Base-by-base conservation (phyloP, 2,329 filamentous ascomycete species). In the Venturia asperata region DNA sequence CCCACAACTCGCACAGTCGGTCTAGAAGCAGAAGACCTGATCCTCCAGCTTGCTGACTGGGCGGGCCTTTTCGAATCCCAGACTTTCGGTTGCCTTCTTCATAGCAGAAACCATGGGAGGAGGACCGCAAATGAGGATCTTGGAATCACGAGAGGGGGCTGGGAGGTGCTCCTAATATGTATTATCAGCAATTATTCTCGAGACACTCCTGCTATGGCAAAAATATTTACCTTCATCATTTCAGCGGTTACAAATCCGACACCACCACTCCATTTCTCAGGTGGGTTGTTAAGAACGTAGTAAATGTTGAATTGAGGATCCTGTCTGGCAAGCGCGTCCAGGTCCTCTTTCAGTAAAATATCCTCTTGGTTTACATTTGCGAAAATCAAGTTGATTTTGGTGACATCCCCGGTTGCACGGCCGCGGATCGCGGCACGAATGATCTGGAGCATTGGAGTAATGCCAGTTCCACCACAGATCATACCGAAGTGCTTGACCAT, bases 1-100 rank as follows among this genome's bases (percentile, higher is more conserved):
- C 6, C 6, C 30, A 34, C 30, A 34, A 34, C 30, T 34, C 6
- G 30, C 30, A 15, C 6, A 9, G 10, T 5, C 19, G n/a, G 27
- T 62, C 78, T 89, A 92, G 80, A 99, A 99, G 74, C 91, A 92
- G 81, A 99, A 99, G 70, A 99, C 91, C 79, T 97, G 94, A 77
- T 99, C 94, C 75, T 93, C 90, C 64, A 97, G 87, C 85, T 97
- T 97, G 87, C 92, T 97, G 72, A 97, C 92, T 56, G 93, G 91
- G 67, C 87, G 86, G 52, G 94, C 90, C 84, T 97, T 97, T 74
- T 90, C 85, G 82, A 89, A 99, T 66, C 94, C 94, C 24, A 97
- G 83, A 68, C 85, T 83, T 79, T 95, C 91, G 62, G 92, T 88
- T 7, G 91, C 85, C 85, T 97, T 97, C 89, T 99, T 99, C 82